Base-by-base conservation (phyloP, 2,329 filamentous ascomycete species). In the Escovopsis sp. region DNA sequence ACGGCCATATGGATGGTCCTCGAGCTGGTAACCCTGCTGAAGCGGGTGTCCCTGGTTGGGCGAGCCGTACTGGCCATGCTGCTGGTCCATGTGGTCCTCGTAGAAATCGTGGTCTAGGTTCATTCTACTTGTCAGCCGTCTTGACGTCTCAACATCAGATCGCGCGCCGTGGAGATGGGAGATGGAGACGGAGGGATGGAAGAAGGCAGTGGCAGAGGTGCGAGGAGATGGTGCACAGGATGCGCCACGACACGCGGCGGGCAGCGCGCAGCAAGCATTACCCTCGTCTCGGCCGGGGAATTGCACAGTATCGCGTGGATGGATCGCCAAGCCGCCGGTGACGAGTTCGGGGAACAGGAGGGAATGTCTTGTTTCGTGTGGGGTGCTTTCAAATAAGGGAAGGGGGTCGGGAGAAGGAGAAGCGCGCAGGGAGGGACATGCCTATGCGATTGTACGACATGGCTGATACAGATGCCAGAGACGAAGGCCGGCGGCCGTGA, bases 371-470 rank as follows among this genome's bases (percentile, higher is more conserved):
- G 21, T 11, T 25, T 25, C 4, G 21, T 25, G 21, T 25, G 21
- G 21, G 21, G 21, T 11, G 9, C 21, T 5, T 25, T 25, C 3
- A 25, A 25, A 25, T 25, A 25, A 27, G 19, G 14, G 18, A 13
- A 13, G 19, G 18, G 1, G 12, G 19, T 34, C 16, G 26, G 36
- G 34, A 37, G 31, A 35, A 37, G 39, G 42, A 39, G 35, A 32
- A 42, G 27, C 43, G 41, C 46, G 45, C 43, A 48, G 32, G 36
- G 34, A 39, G 44, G 41, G 41, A 72, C 73, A 63, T 68, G 73
- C 78, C 74, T 66, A 83, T 58, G 48, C 76, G 74, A 64, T 82
- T 80, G 63, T 84, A 84, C 54, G 75, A 72, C 76, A 82, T 81
- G 60, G 54, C 60, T 36, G 47, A 41, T 42, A 26, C 60, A 35